These are phyloP conservation scores for Monosporascus sp. DNA, from an alignment of 2,329 filamentous ascomycete species.

Conservation along the genomic window DNA sequence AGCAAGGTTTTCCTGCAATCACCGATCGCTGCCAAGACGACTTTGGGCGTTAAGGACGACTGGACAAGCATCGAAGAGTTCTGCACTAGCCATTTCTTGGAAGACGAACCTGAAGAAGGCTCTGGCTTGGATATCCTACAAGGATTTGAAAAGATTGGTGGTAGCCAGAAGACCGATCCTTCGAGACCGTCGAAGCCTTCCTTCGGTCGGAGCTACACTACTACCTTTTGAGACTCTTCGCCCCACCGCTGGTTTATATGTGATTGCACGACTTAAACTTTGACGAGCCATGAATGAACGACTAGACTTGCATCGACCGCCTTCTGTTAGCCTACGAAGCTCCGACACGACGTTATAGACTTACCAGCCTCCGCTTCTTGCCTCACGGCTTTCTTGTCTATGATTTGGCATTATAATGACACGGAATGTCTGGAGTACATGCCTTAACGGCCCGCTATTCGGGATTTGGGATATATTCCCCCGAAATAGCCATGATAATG, in stretches of 20 bases:
- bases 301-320: slow-evolving; percentile 6
- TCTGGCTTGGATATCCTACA: slow-evolving; percentile 66
- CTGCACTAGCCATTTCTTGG: slow-evolving; percentile 49
- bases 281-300: slow-evolving; percentile 15
- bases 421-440: slow-evolving; percentile 19
- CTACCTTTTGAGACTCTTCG: slow-evolving; percentile 27
- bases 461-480: slow-evolving; percentile 12
- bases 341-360: slow-evolving; percentile 14
- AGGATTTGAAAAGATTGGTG: slow-evolving; percentile 71
- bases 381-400: slow-evolving; percentile 28
- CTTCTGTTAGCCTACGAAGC: slow-evolving; percentile 1
- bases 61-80: slow-evolving; percentile 45
- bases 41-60: slow-evolving; percentile 37
- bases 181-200: slow-evolving; percentile 28
- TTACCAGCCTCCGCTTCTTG: slow-evolving; percentile 13
- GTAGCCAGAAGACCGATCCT: slow-evolving; percentile 30
- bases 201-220: slow-evolving; percentile 33
- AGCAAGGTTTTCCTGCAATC: slow-evolving; percentile 45
- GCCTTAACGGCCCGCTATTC: slow-evolving; percentile 13
- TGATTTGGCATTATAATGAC: slow-evolving; percentile 22
- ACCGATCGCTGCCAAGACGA: slow-evolving; percentile 31
- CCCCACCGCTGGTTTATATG: slow-evolving; percentile 1
- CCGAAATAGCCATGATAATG: slow-evolving; percentile 3
- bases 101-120: slow-evolving; percentile 54
- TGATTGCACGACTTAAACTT: neutral